Evolutionary conservation across 1,284 basidiomycete genomes (phyloP).

Genomic region (Peniophora sp.): DNA sequence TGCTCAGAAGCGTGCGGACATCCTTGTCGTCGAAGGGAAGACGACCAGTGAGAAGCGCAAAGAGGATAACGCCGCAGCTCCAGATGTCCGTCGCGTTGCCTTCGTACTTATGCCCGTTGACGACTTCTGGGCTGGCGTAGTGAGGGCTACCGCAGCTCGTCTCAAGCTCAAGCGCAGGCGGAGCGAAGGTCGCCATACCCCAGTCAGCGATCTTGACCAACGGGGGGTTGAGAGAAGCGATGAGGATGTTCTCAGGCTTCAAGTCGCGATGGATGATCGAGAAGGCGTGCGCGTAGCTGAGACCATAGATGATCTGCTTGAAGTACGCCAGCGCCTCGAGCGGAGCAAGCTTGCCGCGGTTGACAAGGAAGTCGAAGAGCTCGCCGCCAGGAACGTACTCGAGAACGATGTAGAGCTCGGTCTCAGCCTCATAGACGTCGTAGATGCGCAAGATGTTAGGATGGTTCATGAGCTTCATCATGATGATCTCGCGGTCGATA

Average conservation of each 20-base stretch:
- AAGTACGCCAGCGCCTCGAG: conserved; percentile 90
- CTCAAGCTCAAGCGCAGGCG: conserved; percentile 77
- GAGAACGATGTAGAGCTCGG: conserved; percentile 89
- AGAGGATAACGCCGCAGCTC: conserved; percentile 90
- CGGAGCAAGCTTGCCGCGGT: conserved; percentile 74
- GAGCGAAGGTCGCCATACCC: conserved; percentile 95
- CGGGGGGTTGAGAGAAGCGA: conserved; percentile 76
- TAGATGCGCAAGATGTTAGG: conserved; percentile 95
- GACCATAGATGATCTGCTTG: conserved; percentile 93
- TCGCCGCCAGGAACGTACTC: conserved; percentile 98
- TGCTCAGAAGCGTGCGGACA: conserved; percentile 74
- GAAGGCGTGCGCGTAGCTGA: conserved; percentile 97
- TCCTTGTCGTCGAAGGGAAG: conserved; percentile 90
- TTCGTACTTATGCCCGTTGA: conserved; percentile 89
- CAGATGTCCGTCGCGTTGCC: conserved; percentile 93
- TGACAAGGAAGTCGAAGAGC: conserved; percentile 96
- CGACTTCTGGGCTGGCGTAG: conserved; percentile 97
- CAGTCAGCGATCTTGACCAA: conserved; percentile 98
- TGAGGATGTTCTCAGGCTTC: conserved; percentile 96
- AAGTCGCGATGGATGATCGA: conserved; percentile 99
- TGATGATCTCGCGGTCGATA: conserved; percentile 95
- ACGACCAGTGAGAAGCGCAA: conserved; percentile 79
- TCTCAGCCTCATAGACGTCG: conserved; percentile 94
- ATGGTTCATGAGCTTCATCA: conserved; percentile 99
- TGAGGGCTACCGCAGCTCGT: conserved; percentile 97